These are phyloP conservation scores for Penicillium samsonianum DNA, from an alignment of 495 filamentous ascomycete genomes.

Conservation along the genomic window DNA sequence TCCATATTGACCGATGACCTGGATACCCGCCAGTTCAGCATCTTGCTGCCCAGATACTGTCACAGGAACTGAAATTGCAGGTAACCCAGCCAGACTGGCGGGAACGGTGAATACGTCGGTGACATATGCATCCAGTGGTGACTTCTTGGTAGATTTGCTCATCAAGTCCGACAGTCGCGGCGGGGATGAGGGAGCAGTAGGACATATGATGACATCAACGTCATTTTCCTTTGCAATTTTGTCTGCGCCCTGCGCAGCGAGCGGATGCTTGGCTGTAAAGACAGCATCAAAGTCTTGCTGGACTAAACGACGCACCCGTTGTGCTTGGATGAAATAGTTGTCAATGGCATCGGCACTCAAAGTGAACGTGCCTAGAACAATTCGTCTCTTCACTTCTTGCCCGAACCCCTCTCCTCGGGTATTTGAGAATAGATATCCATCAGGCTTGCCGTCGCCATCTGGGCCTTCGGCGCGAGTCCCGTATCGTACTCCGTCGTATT, in stretches of 20 bases:
- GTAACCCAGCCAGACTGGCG: slow-evolving; percentile 87
- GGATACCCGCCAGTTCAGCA: slow-evolving; percentile 64
- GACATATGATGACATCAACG: slow-evolving; percentile 87
- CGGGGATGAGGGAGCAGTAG: slow-evolving; percentile 78
- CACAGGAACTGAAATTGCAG: slow-evolving; percentile 83
- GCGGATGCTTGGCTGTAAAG: slow-evolving; percentile 67
- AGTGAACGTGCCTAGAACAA: slow-evolving; percentile 86
- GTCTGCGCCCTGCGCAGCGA: slow-evolving; percentile 42
- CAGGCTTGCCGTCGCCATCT: slow-evolving; percentile 30
- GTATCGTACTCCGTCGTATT: slow-evolving; percentile 94
- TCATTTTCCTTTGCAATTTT: slow-evolving; percentile 33
- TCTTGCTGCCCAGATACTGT: slow-evolving; percentile 26
- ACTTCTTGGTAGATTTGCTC: slow-evolving; percentile 28
- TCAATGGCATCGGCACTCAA: slow-evolving; percentile 88
- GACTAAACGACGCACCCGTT: slow-evolving; percentile 81
- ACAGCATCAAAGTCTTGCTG: slow-evolving; percentile 79
- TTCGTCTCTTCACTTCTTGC: slow-evolving; percentile 78
- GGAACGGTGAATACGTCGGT: slow-evolving; percentile 97
- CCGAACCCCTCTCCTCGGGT: slow-evolving; percentile 77
- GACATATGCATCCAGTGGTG: slow-evolving; percentile 65
- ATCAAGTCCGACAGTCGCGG: slow-evolving; percentile 60
- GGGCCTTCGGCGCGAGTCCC: slow-evolving; percentile 54
- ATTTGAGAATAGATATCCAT: slow-evolving; percentile 68
- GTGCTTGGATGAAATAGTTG: slow-evolving; percentile 95
- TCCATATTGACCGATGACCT: slow-evolving; percentile 89